Percentiles rank a stretch among this genome's conserved stretches.
Conservation (phyloP, 2,329 filamentous ascomycete genomes). For the Dactylellina sp. region DNA sequence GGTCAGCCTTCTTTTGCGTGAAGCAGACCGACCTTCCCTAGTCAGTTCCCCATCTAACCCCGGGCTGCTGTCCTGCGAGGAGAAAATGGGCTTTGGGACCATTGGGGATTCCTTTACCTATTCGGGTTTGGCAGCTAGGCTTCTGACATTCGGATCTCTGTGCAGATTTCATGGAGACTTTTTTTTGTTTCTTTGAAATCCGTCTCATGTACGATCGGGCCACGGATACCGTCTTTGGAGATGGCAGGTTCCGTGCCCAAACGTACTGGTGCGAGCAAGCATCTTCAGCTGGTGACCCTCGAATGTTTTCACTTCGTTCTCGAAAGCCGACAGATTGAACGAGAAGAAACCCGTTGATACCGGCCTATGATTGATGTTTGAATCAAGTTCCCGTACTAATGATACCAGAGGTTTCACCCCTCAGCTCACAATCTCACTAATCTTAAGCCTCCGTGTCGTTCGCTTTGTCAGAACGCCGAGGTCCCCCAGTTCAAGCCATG, state of each 20-base stretch:
- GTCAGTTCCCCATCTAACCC: constrained; percentile 24
- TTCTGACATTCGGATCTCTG: constrained; percentile 38
- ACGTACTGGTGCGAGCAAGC: neutral
- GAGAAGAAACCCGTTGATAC: too few species aligned
- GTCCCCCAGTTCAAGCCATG: constrained; percentile 24
- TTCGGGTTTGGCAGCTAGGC: constrained; percentile 31
- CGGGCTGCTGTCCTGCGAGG: too few species aligned
- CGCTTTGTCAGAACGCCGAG: constrained; percentile 32
- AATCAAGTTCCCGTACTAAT: constrained; percentile 13
- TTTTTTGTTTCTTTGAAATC: constrained; percentile 26
- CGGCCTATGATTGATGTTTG: too few species aligned
- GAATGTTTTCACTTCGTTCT: too few species aligned
- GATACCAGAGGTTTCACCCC: constrained; percentile 39
- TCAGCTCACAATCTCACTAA: constrained; percentile 20
- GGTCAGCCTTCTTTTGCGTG: constrained; percentile 50
- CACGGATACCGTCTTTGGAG: constrained; percentile 1
- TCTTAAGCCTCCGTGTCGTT: constrained; percentile 9
- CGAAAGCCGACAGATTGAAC: neutral
- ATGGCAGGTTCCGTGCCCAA: constrained; percentile 1
- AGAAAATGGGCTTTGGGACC: constrained; percentile 15
- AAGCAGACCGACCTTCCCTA: constrained; percentile 50
- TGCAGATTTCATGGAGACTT: constrained; percentile 15
- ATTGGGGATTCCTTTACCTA: constrained; percentile 35
- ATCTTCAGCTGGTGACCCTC: neutral
- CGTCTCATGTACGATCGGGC: constrained; percentile 16